These are phyloP conservation scores for Diaporthe longicolla DNA, from an alignment of 2,329 filamentous ascomycete genomes.

Conservation along the genomic window DNA sequence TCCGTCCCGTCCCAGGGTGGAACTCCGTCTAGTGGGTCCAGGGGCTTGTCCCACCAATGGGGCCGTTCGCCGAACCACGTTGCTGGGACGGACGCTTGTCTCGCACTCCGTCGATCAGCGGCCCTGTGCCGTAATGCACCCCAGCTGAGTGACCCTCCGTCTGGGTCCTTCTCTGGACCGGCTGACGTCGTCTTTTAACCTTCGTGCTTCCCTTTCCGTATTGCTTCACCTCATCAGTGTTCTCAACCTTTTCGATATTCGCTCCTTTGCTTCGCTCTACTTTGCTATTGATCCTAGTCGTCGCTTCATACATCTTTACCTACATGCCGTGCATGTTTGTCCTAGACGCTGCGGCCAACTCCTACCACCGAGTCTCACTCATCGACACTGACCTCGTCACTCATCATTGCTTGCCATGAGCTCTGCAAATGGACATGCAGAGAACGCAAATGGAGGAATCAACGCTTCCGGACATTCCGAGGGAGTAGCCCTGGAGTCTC, in stretches of 20 bases:
- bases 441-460: slow-evolving; percentile 29
- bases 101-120: slow-evolving; percentile 13
- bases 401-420: slow-evolving; percentile 33
- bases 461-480: slow-evolving; percentile 33
- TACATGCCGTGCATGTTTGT: not conserved
- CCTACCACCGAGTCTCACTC: not conserved
- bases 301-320: not conserved
- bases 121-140: slow-evolving; percentile 16
- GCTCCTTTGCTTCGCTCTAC: not conserved
- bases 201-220: not conserved
- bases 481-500: not conserved
- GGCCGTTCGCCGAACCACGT: slow-evolving; percentile 20
- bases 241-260: not conserved
- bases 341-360: not conserved
- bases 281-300: not conserved
- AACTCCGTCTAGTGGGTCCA: slow-evolving; percentile 1
- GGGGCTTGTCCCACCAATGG: slow-evolving; percentile 18
- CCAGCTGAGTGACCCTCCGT: slow-evolving; percentile 10
- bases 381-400: not conserved
- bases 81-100: slow-evolving; percentile 30
- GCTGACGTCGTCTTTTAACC: slow-evolving; percentile 20
- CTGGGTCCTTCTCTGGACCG: not conserved
- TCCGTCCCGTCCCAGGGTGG: not conserved
- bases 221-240: not conserved
- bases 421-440: slow-evolving; percentile 35